phyloP scores from a whole-genome alignment of 2,329 filamentous ascomycete species.

The Claviceps arundinis region DNA sequence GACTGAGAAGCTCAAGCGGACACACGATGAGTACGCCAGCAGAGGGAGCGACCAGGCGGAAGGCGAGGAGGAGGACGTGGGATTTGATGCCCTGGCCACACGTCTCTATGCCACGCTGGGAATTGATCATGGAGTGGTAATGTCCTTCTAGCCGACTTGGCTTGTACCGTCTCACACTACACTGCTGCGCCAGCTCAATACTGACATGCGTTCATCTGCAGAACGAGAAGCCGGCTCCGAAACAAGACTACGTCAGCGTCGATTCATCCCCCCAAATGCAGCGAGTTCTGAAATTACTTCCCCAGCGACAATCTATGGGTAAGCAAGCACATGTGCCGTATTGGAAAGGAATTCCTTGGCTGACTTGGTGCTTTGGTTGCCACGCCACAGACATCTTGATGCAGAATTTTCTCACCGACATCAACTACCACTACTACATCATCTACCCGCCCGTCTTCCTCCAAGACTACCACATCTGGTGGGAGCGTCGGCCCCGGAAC shows the following conservation, averaged over 20 bases:
- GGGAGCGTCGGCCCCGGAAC: slow-evolving; percentile 11
- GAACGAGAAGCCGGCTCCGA: slow-evolving; percentile 8
- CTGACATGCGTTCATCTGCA: background rate
- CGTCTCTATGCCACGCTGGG: slow-evolving; percentile 12
- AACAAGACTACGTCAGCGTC: slow-evolving; percentile 9
- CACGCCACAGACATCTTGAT: slow-evolving; percentile 15
- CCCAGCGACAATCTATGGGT: slow-evolving; percentile 15
- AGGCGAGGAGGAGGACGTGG: slow-evolving; percentile 2
- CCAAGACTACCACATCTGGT: slow-evolving; percentile 19
- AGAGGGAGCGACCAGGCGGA: slow-evolving; percentile 1
- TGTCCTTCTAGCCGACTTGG: background rate
- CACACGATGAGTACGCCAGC: slow-evolving; percentile 1
- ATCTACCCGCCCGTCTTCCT: slow-evolving; percentile 18
- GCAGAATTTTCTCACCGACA: slow-evolving; percentile 15
- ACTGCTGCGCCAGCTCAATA: background rate
- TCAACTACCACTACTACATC: slow-evolving; percentile 22
- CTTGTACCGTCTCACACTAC: too few species aligned
- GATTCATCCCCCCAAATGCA: slow-evolving; percentile 13
- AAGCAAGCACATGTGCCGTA: background rate
- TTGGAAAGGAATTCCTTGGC: background rate
- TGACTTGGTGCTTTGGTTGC: background rate
- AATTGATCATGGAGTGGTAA: slow-evolving; percentile 9
- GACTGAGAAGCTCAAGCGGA: slow-evolving; percentile 3
- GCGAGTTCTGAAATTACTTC: slow-evolving; percentile 13
- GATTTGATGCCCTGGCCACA: slow-evolving; percentile 11